Evolutionary conservation across 495 filamentous ascomycete species (phyloP), one percentile per base, ranked within the genome.

Genomic region (Penicillium malachiteum): DNA sequence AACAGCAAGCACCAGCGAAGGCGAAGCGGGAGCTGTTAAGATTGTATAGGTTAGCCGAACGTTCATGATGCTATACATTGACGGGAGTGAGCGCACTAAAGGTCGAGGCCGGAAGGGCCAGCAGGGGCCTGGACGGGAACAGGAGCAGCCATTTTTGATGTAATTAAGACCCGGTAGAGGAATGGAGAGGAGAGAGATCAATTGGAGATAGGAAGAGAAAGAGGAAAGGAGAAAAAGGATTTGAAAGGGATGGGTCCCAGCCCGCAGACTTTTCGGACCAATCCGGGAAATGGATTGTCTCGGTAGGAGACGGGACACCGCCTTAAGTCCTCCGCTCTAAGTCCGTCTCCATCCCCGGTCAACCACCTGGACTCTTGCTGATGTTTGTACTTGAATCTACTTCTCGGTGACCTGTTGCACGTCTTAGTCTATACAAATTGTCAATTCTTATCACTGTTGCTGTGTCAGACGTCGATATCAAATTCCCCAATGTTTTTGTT

Each of bases 1-100:
- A 96, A 86, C 92, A 96, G 77, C 95, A 78, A 61, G 91, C 92
- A 72, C 58, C 92, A 58, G 92, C 91, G 67, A 96, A 88, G 71
- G 92, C 91, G 80, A 96, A 96, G 71, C 90, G 78, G 81, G 54
- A 41, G 82, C 84, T 52, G 66, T 76, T 52, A 78, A 9, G 14
- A 43, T n/a, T 14, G 21, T 26, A 26, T 26, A 26, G 3, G 55
- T 44, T 89, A 89, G 56, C 89, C 21, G 21, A 26, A 26, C 4
- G 21, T 26, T 26, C 21, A 26, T 26, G 21, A 26, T 26, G n/a
- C n/a, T n/a, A n/a, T n/a, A n/a, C 83, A 50, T 68, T 70, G 57
- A 82, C 47, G 42, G 39, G 50, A 37, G 13, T 53, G 34, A 34
- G 14, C 48, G 18, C 6, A 18, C 7, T 40, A 55, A 9, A 26